Base-by-base conservation (phyloP, 306 rosid species). In the Pterocarpus macrocarpus region DNA sequence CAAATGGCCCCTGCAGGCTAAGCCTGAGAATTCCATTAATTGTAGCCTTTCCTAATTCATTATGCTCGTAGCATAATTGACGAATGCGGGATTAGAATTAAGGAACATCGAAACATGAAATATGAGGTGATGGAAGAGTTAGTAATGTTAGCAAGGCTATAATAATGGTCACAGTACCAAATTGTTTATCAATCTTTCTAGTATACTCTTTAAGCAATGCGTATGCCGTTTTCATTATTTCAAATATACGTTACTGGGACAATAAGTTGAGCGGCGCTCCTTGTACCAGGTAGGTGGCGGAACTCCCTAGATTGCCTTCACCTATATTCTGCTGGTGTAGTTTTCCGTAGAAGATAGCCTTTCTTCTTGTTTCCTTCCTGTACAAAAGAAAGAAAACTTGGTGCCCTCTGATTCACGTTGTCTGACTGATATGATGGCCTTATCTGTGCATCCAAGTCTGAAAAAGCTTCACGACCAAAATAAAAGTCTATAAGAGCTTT, bases 1-100 rank as follows among this genome's bases (percentile, higher is more conserved):
- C 89, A 88, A 82, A 2, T 90, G 76, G 89, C 69, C 72, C 92
- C 95, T 14, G 28, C 85, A 65, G 76, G 91, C 70, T 95, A 89
- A 78, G 65, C 76, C 59, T 41, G 41, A 77, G 72, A 39, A 7
- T 49, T 73, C 14, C 5, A 64, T 49, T 62, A 57, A 14, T 84
- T 43, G 6, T 43, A 10, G 47, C 28, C 28, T 38, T 9, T 4
- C 57, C 75, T 7, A 66, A 7, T 55, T 76, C 53, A 57, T 50
- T 32, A 17, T 77, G 80, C 63, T 70, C 76, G 83, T 83, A 73
- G 85, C 75, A 44, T 71, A 64, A 75, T 59, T 61, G 38, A 76
- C 69, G 68, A 80, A 69, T 13, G 68, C 45, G 59, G 47, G 76
- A 63, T 55, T 78, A 56, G 64, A 69, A 16, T 74, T 74, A 56